Evolutionary conservation across 148 eudicot genomes (phyloP).

Genomic region (Diospyros kaki): DNA sequence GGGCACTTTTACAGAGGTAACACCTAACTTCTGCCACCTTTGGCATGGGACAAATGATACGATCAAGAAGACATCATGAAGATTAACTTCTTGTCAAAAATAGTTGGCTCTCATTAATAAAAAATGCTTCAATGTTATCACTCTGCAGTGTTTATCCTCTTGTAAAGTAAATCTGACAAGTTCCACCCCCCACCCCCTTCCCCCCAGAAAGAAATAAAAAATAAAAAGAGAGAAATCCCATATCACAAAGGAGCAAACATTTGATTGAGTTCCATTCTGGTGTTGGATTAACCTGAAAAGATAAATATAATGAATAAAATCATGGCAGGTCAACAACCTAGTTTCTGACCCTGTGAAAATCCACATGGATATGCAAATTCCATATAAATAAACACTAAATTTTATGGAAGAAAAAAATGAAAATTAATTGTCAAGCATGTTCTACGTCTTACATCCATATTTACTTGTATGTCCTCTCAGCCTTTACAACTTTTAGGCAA

Average conservation of each 20-base stretch:
- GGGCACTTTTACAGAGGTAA: not conserved
- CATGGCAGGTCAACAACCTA: not conserved
- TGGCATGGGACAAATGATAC: no score
- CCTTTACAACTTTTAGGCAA: not conserved
- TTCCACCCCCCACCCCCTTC: no score
- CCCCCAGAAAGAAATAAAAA: no score
- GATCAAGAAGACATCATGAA: not conserved
- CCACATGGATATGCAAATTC: no score
- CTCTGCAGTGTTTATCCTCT: no score
- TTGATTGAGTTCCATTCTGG: not conserved
- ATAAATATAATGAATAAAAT: not conserved
- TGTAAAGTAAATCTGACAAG: no score
- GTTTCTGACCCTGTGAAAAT: no score
- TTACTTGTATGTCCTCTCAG: not conserved
- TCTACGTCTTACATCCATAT: not conserved
- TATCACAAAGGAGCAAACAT: not conserved
- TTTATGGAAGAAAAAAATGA: not conserved
- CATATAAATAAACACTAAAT: not conserved
- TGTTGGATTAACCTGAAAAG: not conserved
- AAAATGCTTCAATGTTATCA: no score
- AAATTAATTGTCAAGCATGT: not conserved
- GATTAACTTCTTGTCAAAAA: not conserved
- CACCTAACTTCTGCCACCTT: not conserved
- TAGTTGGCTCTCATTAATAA: no score
- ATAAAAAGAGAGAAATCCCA: no score